A percentile compares a stretch with the other conserved stretches of the same genome.
Evolutionary conservation across 768 basidiomycete species (phyloP).

Genomic region (Saitozyma sp.): DNA sequence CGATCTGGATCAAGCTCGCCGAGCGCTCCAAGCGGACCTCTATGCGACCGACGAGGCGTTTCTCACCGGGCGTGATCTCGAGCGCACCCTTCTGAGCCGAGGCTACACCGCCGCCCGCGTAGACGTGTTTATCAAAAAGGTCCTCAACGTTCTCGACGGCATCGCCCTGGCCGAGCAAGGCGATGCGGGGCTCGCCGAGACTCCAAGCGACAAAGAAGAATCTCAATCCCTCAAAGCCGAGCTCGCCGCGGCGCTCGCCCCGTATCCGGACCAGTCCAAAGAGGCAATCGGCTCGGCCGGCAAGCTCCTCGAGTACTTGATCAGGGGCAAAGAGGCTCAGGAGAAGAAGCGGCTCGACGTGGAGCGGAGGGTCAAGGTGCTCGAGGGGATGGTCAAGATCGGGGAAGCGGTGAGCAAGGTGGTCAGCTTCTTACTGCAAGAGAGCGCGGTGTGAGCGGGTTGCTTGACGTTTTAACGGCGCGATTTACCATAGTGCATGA

Average conservation of each 20-base stretch:
- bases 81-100: constrained; percentile 20
- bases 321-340: constrained; percentile 37
- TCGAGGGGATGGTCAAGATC: constrained; percentile 46
- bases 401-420: constrained; percentile 44
- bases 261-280: constrained; percentile 34
- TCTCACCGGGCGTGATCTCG: constrained; percentile 32
- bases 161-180: constrained; percentile 38
- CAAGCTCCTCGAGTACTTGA: constrained; percentile 35
- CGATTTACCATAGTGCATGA: too few relatives aligned
- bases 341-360: constrained; percentile 43
- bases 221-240: constrained; percentile 15
- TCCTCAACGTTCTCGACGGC: constrained; percentile 43
- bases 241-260: constrained; percentile 19
- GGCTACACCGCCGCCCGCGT: constrained; percentile 34
- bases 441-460: constrained; percentile 1
- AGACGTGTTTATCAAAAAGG: constrained; percentile 43
- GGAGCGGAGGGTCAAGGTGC: constrained; percentile 40
- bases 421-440: constrained; percentile 42
- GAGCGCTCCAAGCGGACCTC: constrained; percentile 35
- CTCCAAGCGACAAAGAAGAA: constrained; percentile 5
- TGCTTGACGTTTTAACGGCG: neutral
- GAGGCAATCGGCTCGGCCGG: constrained; percentile 31
- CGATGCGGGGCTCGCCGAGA: neutral
- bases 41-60: constrained; percentile 45
- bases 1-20: constrained; percentile 39